phyloP scores from a whole-genome alignment of 2,329 filamentous ascomycete species.

The Fusarium anguioides region DNA sequence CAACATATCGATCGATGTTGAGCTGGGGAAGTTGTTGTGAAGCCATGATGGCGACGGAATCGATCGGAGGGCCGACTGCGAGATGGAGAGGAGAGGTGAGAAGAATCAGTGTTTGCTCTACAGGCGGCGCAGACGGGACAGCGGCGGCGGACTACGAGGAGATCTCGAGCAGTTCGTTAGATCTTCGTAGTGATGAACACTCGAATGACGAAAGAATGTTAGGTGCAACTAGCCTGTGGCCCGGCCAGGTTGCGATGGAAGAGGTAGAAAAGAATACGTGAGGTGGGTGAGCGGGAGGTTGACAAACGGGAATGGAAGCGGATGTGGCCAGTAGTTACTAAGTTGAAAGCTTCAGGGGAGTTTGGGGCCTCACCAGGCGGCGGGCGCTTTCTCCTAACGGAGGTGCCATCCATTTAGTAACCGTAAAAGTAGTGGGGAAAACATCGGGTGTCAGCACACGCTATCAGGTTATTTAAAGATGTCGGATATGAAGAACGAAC shows the following conservation, averaged over 20 bases:
- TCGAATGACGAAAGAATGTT: conserved; percentile 37
- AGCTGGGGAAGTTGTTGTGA: conserved; percentile 63
- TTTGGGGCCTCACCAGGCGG: conserved; percentile 28
- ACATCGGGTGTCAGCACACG: conserved; percentile 33
- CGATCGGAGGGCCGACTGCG: conserved; percentile 39
- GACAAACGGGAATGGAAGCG: conserved; percentile 35
- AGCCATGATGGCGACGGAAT: conserved; percentile 51
- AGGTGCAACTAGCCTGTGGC: conserved; percentile 52
- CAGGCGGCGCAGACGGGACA: conserved; percentile 28
- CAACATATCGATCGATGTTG: conserved; percentile 93
- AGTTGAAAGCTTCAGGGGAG: conserved; percentile 42
- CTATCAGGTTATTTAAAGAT: conserved; percentile 37
- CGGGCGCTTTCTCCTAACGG: conserved; percentile 22
- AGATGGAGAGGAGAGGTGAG: conserved; percentile 37
- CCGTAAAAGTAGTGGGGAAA: conserved; percentile 33
- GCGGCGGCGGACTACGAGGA: conserved; percentile 27
- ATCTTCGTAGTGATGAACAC: conserved; percentile 35
- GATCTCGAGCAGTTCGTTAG: conserved; percentile 22
- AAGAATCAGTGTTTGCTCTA: conserved; percentile 35
- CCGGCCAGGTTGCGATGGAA: conserved; percentile 51
- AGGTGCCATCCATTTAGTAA: background rate
- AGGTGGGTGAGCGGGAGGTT: conserved; percentile 39
- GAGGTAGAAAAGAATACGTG: conserved; percentile 38
- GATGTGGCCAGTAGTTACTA: conserved; percentile 39
- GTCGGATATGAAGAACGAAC: conserved; percentile 3